phyloP scores from a whole-genome alignment of 768 basidiomycete species.

The Pisolithus microcarpus region DNA sequence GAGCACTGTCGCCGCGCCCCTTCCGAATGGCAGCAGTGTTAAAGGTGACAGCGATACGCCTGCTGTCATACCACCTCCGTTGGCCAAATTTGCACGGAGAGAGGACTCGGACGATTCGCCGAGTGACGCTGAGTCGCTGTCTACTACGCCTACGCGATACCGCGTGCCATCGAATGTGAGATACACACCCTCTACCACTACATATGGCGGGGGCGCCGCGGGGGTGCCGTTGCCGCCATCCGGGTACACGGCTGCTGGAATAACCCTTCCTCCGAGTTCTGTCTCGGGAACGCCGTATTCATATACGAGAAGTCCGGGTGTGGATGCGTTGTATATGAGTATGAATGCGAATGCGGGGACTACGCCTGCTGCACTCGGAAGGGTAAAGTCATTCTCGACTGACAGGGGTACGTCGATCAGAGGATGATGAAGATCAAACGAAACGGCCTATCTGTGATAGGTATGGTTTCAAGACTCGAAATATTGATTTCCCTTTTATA shows the following conservation, averaged over 20 bases:
- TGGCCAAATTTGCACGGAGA: slow-evolving; percentile 7
- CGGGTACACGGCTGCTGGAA: slow-evolving; percentile 8
- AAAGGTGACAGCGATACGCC: slow-evolving; percentile 6
- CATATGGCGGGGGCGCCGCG: slow-evolving; percentile 9
- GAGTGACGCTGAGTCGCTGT: slow-evolving; percentile 29
- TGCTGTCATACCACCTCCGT: slow-evolving; percentile 25
- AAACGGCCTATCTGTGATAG: too few relatives aligned
- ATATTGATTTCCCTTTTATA: too few relatives aligned
- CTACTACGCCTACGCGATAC: slow-evolving; percentile 26
- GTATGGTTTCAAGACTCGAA: too few relatives aligned
- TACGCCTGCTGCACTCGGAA: slow-evolving; percentile 18
- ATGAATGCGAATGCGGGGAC: slow-evolving; percentile 13
- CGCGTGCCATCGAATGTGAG: slow-evolving; percentile 10
- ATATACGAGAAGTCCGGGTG: slow-evolving; percentile 10
- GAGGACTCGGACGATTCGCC: slow-evolving; percentile 25
- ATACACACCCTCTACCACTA: neutral
- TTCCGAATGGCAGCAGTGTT: neutral
- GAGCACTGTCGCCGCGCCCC: neutral
- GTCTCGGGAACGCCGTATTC: slow-evolving; percentile 16
- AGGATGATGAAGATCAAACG: neutral
- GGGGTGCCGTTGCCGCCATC: slow-evolving; percentile 11
- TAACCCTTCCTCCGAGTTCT: slow-evolving; percentile 3
- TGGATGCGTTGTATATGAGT: slow-evolving; percentile 5
- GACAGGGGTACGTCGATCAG: slow-evolving; percentile 8
- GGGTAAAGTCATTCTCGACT: slow-evolving; percentile 13